Base-by-base conservation (phyloP, 1,139 yeast species). In the Taphrina flavorubra region DNA sequence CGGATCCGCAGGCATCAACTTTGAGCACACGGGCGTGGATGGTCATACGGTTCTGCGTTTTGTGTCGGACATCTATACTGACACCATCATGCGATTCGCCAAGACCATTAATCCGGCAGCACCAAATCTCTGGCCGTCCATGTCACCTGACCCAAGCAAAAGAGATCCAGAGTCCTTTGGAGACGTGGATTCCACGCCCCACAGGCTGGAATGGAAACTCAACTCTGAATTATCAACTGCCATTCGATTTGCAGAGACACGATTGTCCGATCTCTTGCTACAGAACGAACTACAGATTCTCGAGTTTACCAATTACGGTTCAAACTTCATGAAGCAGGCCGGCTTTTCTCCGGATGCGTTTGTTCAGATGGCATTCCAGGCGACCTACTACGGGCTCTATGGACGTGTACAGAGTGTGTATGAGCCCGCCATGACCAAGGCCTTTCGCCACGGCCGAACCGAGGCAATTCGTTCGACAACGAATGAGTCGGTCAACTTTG, bases 351-450 rank as follows among this genome's bases (percentile, higher is more conserved):
- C 97, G 0, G 97, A 92, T 81, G 97, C 97, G 0, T 92, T 89
- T 79, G 89, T 89, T 58, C 97, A 92, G 78, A 91, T 92, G 95
- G 89, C 92, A 20, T 91, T 91, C 82, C 97, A 92, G 78, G 91
- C 95, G 4, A 91, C 97, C 11, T 92, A 91, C 78, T 92, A 90
- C 76, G 95, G 97, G 0, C 83, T 92, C 66, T 92, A 92, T 77
- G 97, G 97, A 59, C 89, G 89, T 76, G 95, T 91, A 55, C 97
- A 91, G 77, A 90, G 96, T 74, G 90, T 97, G 14, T 92, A 92
- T 78, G 97, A 92, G 79, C 97, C 97, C 2, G 97, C 97, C 13
- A 92, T 92, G 97, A 92, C 97, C 1, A 92, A 92, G 77, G 82
- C 82, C 70, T 92, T 87, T 76, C 84, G 87, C 73, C 97, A 92